Conservation (phyloP, 257 asterid species). For the Solanum clarkiae region DNA sequence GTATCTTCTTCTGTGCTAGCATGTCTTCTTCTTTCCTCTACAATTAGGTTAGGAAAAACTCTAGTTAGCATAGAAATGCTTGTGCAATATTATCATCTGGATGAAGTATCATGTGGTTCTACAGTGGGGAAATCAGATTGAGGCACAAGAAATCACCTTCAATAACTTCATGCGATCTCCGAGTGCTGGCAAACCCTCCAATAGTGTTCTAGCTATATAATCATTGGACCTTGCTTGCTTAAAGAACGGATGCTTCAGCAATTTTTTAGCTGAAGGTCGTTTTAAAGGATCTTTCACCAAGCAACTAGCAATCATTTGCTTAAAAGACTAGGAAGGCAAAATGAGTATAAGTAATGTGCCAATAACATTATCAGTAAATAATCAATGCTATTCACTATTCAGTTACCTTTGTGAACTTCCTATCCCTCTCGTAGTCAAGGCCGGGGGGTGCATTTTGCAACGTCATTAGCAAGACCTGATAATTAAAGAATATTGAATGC, state of each 20-base stretch:
- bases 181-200: slow-evolving; percentile 86
- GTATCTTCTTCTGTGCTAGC: slow-evolving; percentile 96
- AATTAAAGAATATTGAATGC: slow-evolving; percentile 3
- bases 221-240: slow-evolving; percentile 94
- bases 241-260: slow-evolving; percentile 83
- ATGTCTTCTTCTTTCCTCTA: slow-evolving; percentile 88
- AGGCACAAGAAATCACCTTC: slow-evolving; percentile 41
- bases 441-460: slow-evolving; percentile 99
- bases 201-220: slow-evolving; percentile 55
- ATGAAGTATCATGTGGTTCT: background rate
- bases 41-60: slow-evolving; percentile 5
- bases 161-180: slow-evolving; percentile 77
- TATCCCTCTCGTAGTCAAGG: slow-evolving; percentile 94
- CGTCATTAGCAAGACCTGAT: slow-evolving; percentile 91
- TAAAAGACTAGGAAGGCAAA: slow-evolving; percentile 49
- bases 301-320: slow-evolving; percentile 96
- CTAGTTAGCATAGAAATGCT: slow-evolving; percentile 16
- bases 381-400: background rate
- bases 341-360: background rate
- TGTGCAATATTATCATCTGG: slow-evolving; percentile 1
- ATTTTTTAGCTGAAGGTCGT: slow-evolving; percentile 84
- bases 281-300: slow-evolving; percentile 94
- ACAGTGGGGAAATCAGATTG: background rate
- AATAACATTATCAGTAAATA: background rate
- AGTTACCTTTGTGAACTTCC: slow-evolving; percentile 80